Percentiles rank a stretch among this genome's conserved stretches.
These are phyloP conservation scores for Kodamaea hsintzibuensis DNA, from an alignment of 805 yeast species.

Conservation along the genomic window DNA sequence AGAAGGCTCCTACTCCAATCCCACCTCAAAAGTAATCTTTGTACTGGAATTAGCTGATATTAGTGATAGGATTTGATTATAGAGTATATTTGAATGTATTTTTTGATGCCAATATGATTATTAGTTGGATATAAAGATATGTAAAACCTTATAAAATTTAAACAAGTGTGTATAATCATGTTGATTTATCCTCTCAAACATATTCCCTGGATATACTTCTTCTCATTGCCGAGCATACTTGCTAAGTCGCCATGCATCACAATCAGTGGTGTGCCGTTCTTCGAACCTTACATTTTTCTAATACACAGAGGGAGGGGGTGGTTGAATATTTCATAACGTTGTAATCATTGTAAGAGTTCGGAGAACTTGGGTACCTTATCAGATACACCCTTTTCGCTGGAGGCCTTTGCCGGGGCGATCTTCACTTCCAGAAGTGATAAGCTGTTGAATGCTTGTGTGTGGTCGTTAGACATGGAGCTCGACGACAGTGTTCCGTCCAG, in stretches of 20 bases:
- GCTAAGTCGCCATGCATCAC: not conserved
- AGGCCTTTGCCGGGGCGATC: slow-evolving; percentile 10
- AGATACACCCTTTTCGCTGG: not conserved
- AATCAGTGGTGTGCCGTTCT: not conserved
- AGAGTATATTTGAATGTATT: too few relatives aligned
- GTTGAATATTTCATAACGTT: not conserved
- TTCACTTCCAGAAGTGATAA: slow-evolving; percentile 13
- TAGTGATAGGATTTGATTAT: too few relatives aligned
- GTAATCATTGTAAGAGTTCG: slow-evolving; percentile 7
- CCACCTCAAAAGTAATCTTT: not conserved
- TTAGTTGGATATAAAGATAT: too few relatives aligned
- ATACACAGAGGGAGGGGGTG: not conserved
- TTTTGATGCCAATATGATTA: too few relatives aligned
- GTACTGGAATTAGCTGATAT: too few relatives aligned
- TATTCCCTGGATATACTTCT: too few relatives aligned
- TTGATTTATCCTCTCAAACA: too few relatives aligned
- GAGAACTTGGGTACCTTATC: slow-evolving; percentile 16
- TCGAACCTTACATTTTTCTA: not conserved
- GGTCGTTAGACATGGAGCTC: slow-evolving; percentile 6
- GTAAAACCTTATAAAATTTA: too few relatives aligned
- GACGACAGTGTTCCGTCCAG: slow-evolving; percentile 8
- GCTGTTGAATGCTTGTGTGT: slow-evolving; percentile 13
- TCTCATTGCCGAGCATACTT: not conserved
- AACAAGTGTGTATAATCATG: too few relatives aligned
- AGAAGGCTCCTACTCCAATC: slow-evolving; percentile 27